Evolutionary conservation across 2,329 filamentous ascomycete genomes (phyloP).

Genomic region (Colletotrichum chlorophyti): DNA sequence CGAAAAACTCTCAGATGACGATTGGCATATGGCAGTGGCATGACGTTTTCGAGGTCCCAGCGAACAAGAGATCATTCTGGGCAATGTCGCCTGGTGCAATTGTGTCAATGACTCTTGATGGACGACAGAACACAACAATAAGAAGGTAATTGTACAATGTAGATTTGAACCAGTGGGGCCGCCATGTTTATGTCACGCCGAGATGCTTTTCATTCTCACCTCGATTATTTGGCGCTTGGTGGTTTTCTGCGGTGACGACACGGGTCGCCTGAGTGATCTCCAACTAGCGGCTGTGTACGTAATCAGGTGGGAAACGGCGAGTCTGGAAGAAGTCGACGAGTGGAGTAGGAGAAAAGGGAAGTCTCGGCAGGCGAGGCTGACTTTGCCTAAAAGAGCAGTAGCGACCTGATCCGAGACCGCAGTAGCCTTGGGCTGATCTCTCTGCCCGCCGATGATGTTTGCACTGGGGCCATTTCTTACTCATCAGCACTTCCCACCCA

Average conservation of each 20-base stretch:
- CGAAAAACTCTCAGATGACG: background rate
- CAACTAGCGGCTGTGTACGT: background rate
- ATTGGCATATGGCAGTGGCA: no score
- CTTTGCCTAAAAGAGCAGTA: background rate
- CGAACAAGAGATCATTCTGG: no score
- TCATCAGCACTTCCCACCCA: no score
- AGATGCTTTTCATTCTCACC: background rate
- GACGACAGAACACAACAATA: no score
- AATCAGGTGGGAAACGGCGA: background rate
- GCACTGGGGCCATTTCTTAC: background rate
- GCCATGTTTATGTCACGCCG: background rate
- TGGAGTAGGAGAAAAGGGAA: background rate
- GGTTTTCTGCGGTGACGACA: background rate
- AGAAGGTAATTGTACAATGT: no score
- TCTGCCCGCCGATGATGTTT: background rate
- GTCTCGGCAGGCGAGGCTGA: background rate
- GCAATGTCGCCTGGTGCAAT: no score
- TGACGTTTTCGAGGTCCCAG: no score
- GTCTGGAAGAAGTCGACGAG: conserved; percentile 16
- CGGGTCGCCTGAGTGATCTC: background rate
- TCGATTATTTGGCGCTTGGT: background rate
- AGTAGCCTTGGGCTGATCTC: background rate
- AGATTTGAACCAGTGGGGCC: background rate
- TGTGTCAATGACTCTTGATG: no score
- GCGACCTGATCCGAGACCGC: conserved; percentile 7